Percentiles rank a stretch among this genome's conserved stretches.
phyloP scores from a whole-genome alignment of 192 early-diverging fungal genomes.

The Coemansia sp. region DNA sequence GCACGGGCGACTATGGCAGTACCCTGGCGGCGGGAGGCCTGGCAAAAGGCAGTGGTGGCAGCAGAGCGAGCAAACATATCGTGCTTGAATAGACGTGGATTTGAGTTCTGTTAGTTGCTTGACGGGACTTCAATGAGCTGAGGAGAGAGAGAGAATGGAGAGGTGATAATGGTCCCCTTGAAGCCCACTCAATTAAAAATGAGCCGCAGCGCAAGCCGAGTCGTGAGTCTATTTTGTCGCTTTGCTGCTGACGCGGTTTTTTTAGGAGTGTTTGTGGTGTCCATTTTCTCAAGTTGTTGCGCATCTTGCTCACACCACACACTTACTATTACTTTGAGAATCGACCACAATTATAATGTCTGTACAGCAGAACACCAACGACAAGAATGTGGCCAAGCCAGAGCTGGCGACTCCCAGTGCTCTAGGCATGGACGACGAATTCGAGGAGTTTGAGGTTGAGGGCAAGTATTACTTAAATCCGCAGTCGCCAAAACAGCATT shows the following conservation, averaged over 20 bases:
- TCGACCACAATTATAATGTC: conserved; percentile 14
- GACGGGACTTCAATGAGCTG: neutral
- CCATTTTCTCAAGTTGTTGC: neutral
- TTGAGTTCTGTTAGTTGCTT: neutral
- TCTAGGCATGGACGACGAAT: conserved; percentile 93
- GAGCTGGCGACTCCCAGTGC: conserved; percentile 48
- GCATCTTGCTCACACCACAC: neutral
- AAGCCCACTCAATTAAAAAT: neutral
- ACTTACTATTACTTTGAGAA: neutral
- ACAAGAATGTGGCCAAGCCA: conserved; percentile 2
- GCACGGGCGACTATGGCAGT: conserved; percentile 23
- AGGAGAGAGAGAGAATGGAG: conserved; percentile 8
- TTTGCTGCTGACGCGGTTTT: neutral
- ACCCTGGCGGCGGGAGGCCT: conserved; percentile 50
- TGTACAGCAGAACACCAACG: conserved; percentile 15
- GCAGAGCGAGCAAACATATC: conserved; percentile 47
- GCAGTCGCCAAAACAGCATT: neutral
- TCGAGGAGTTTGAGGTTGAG: conserved; percentile 88
- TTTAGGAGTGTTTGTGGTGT: neutral
- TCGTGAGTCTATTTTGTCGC: neutral
- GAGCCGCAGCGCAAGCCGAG: neutral
- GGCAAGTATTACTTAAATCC: conserved; percentile 47
- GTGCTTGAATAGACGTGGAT: neutral
- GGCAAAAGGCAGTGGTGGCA: conserved; percentile 33
- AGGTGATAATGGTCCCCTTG: neutral